These are phyloP conservation scores for Biscutella auriculata DNA, from an alignment of 441 rosid species.

Conservation along the genomic window DNA sequence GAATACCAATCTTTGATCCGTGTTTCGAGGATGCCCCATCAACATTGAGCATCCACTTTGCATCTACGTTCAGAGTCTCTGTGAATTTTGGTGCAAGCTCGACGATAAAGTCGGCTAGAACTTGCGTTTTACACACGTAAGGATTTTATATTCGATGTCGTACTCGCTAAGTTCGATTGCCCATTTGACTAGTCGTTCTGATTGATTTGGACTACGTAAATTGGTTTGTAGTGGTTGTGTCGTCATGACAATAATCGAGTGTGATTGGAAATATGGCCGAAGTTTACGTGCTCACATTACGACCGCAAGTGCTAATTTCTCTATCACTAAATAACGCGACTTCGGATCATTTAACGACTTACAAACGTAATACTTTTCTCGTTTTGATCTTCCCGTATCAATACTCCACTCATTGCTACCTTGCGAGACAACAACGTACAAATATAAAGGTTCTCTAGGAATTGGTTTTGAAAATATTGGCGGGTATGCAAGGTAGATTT, in stretches of 20 bases:
- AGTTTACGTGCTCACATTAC: background rate
- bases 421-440: too few species aligned
- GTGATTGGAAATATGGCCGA: background rate
- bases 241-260: background rate
- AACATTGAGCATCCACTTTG: background rate
- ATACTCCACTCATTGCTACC: too few species aligned
- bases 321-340: too few species aligned
- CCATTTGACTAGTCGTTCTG: background rate
- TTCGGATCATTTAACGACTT: too few species aligned
- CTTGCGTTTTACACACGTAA: background rate
- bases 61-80: too few species aligned
- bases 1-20: background rate
- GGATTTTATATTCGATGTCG: background rate
- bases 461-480: too few species aligned
- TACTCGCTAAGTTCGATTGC: background rate
- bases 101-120: background rate
- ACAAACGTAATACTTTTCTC: too few species aligned
- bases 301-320: background rate
- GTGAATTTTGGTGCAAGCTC: too few species aligned
- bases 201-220: background rate
- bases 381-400: too few species aligned
- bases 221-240: background rate
- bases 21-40: background rate
- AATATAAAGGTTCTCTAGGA: too few species aligned
- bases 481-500: too few species aligned